Conservation (phyloP, 2,329 filamentous ascomycete genomes). For the Diaporthe longicolla region DNA sequence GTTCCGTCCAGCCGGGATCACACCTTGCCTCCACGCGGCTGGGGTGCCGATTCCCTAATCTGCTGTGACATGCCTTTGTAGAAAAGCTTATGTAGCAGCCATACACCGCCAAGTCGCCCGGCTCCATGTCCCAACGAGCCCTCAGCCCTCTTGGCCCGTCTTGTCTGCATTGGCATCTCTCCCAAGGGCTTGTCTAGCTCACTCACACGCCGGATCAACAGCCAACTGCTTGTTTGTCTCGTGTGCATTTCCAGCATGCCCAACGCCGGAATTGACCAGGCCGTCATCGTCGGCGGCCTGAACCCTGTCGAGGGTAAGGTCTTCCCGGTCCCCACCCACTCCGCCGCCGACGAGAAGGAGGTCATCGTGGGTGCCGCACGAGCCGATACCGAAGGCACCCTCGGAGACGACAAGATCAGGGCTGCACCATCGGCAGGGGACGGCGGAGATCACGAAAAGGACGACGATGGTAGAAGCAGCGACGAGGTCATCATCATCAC, state of each 20-base stretch:
- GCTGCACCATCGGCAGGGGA: slow-evolving; percentile 42
- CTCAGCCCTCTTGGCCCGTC: not conserved
- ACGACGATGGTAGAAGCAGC: slow-evolving; percentile 45
- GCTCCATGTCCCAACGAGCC: not conserved
- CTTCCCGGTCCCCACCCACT: slow-evolving; percentile 49
- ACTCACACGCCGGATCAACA: slow-evolving; percentile 8
- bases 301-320: slow-evolving; percentile 51
- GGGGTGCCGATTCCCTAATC: not conserved
- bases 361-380: slow-evolving; percentile 40
- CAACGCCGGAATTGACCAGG: slow-evolving; percentile 41
- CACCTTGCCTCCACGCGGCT: not conserved
- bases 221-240: slow-evolving; percentile 7
- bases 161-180: slow-evolving; percentile 7
- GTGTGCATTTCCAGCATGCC: slow-evolving; percentile 16
- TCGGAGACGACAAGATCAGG: slow-evolving; percentile 44
- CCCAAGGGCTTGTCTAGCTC: slow-evolving; percentile 18
- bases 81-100: slow-evolving; percentile 23
- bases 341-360: slow-evolving; percentile 51
- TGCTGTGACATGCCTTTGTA: not conserved
- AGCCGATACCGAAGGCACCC: slow-evolving; percentile 25
- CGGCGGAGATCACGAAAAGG: slow-evolving; percentile 48
- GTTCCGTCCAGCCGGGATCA: slow-evolving; percentile 1
- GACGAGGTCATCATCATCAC: slow-evolving; percentile 65
- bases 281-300: slow-evolving; percentile 47
- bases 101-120: not conserved